Percentiles rank a stretch among this genome's conserved stretches.
Evolutionary conservation across 108 stramenopile genomes (phyloP).

Genomic region (Discostella stelligeroides): DNA sequence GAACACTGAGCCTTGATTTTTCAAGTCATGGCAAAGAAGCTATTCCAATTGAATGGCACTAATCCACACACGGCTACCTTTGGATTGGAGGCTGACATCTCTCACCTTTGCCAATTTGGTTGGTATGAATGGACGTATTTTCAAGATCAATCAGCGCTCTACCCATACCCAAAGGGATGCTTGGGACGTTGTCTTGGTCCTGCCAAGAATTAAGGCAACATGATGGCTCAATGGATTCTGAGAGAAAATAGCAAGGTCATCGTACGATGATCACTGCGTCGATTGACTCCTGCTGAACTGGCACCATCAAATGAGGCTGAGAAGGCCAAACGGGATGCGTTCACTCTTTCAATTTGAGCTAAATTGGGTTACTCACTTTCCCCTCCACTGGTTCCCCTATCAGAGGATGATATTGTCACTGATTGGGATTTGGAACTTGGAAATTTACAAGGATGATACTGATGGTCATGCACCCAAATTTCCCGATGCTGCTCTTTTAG

Average conservation of each 20-base stretch:
- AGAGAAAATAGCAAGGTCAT: constrained; percentile 27
- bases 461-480: too few relatives aligned
- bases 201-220: constrained; percentile 39
- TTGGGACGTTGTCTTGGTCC: constrained; percentile 45
- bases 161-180: constrained; percentile 5
- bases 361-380: too few relatives aligned
- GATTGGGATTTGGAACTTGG: too few relatives aligned
- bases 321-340: background rate
- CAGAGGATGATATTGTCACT: too few relatives aligned
- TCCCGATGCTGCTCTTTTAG: too few relatives aligned
- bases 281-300: constrained; percentile 24
- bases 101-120: constrained; percentile 34
- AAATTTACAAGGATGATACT: too few relatives aligned
- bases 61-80: constrained; percentile 34
- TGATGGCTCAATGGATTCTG: constrained; percentile 50
- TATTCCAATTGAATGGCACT: constrained; percentile 32
- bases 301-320: constrained; percentile 15
- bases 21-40: constrained; percentile 36
- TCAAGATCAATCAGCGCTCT: constrained; percentile 7
- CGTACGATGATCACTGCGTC: constrained; percentile 10
- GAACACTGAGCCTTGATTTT: too few relatives aligned
- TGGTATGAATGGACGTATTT: constrained; percentile 50
- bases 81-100: constrained; percentile 39
- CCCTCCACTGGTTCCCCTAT: too few relatives aligned
- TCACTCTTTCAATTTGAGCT: background rate